Evolutionary conservation across 306 rosid genomes (phyloP).

Genomic region (Rosa chinensis): DNA sequence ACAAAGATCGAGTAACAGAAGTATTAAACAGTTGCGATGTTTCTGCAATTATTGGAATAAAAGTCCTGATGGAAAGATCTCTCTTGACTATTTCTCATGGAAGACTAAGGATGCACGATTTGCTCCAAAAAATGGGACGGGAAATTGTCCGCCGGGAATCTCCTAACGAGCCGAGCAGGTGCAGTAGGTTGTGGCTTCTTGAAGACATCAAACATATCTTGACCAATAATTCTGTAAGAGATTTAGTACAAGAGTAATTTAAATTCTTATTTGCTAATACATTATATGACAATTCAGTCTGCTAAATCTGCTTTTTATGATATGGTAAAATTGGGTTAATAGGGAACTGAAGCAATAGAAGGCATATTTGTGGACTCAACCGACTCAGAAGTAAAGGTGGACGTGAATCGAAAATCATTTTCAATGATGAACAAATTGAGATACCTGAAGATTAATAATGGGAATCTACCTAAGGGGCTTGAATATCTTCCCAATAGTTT

Average conservation of each 20-base stretch:
- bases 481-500: slow-evolving; percentile 10
- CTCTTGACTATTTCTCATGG: neutral
- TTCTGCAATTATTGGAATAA: slow-evolving; percentile 20
- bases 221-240: slow-evolving; percentile 1
- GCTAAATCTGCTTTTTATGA: neutral
- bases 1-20: slow-evolving; percentile 12
- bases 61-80: slow-evolving; percentile 10
- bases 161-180: slow-evolving; percentile 3
- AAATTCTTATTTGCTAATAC: too few species aligned
- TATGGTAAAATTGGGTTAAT: neutral
- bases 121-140: slow-evolving; percentile 25
- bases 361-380: neutral
- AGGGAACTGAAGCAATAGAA: slow-evolving; percentile 4
- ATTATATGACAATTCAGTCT: neutral
- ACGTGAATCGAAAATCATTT: neutral
- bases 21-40: slow-evolving; percentile 4
- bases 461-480: neutral
- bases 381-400: neutral
- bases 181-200: slow-evolving; percentile 23
- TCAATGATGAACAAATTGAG: neutral
- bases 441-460: neutral
- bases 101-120: slow-evolving; percentile 19
- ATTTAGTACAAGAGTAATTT: neutral
- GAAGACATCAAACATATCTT: slow-evolving; percentile 15
- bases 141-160: slow-evolving; percentile 9